Evolutionary conservation across 495 filamentous ascomycete genomes (phyloP).

Genomic region (Trichoderma parareesei): DNA sequence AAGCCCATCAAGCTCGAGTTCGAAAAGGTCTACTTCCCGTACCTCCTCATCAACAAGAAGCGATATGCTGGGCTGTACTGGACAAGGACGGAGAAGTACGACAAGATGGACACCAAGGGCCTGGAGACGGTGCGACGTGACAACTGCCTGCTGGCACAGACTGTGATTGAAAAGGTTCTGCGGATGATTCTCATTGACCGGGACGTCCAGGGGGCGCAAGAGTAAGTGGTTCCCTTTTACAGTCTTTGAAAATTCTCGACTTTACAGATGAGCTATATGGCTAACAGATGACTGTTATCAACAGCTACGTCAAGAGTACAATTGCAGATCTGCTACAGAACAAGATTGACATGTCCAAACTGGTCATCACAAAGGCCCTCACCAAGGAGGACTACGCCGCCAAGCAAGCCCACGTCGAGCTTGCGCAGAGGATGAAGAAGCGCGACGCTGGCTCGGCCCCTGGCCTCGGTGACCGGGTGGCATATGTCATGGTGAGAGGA

Average conservation of each 20-base stretch:
- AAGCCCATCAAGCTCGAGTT: slow-evolving; percentile 98
- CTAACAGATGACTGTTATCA: no score
- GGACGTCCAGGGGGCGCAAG: slow-evolving; percentile 82
- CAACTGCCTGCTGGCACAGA: slow-evolving; percentile 91
- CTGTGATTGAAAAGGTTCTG: slow-evolving; percentile 93
- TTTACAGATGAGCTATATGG: no score
- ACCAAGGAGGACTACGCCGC: slow-evolving; percentile 72
- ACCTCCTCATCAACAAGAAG: slow-evolving; percentile 99
- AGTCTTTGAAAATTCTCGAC: no score
- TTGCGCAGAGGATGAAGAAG: slow-evolving; percentile 91
- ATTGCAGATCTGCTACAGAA: slow-evolving; percentile 95
- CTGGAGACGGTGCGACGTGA: slow-evolving; percentile 97
- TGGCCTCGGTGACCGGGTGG: slow-evolving; percentile 90
- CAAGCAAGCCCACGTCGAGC: slow-evolving; percentile 92
- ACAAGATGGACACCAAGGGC: slow-evolving; percentile 99
- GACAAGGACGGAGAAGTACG: slow-evolving; percentile 88
- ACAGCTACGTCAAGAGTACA: slow-evolving; percentile 89
- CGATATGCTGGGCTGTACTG: slow-evolving; percentile 95
- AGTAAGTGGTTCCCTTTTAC: slow-evolving; percentile 49
- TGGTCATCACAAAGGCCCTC: slow-evolving; percentile 97
- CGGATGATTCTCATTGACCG: slow-evolving; percentile 91
- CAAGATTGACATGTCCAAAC: slow-evolving; percentile 96
- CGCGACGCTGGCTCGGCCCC: slow-evolving; percentile 92
- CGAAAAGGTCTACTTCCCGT: slow-evolving; percentile 98
- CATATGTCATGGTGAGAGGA: slow-evolving; percentile 96